phyloP scores from a whole-genome alignment of 805 yeast genomes.

The Alloascoidea africana region DNA sequence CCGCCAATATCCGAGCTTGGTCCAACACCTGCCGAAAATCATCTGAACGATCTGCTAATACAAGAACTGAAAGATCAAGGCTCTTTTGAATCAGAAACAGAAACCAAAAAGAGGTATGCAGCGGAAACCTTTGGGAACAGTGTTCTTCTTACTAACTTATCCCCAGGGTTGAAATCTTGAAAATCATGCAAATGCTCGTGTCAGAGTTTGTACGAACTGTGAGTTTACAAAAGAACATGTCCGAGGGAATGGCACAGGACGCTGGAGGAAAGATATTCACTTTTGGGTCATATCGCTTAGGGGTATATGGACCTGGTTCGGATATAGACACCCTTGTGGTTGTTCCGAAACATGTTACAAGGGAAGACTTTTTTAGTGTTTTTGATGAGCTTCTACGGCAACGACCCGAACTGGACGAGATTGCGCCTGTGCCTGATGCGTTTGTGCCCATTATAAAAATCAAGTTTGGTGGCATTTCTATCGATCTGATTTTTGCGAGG shows the following conservation, averaged over 20 bases:
- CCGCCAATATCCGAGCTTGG: conserved; percentile 76
- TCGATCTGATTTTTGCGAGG: conserved; percentile 79
- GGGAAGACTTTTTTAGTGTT: conserved; percentile 80
- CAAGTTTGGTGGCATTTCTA: conserved; percentile 80
- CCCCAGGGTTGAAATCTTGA: conserved; percentile 56
- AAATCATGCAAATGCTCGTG: conserved; percentile 54
- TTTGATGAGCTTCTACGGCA: conserved; percentile 55
- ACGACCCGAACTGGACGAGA: conserved; percentile 78
- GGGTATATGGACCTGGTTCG: conserved; percentile 96
- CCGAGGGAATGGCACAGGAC: conserved; percentile 93
- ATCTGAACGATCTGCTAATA: conserved; percentile 60
- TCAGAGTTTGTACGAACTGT: conserved; percentile 76
- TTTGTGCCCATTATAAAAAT: conserved; percentile 93
- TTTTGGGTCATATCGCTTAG: conserved; percentile 85
- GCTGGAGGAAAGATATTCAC: conserved; percentile 98
- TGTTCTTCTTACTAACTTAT: not conserved
- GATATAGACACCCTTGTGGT: conserved; percentile 97
- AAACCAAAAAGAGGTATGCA: conserved; percentile 39
- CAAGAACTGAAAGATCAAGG: conserved; percentile 69
- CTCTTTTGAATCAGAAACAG: conserved; percentile 80
- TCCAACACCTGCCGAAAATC: conserved; percentile 69
- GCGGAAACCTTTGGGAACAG: not conserved
- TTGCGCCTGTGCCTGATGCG: conserved; percentile 90
- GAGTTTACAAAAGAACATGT: conserved; percentile 73
- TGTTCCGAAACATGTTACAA: conserved; percentile 86